A percentile compares a stretch with the other conserved stretches of the same genome.
phyloP scores from a whole-genome alignment of 257 asterid genomes.

The Nyctanthes arbortristis region DNA sequence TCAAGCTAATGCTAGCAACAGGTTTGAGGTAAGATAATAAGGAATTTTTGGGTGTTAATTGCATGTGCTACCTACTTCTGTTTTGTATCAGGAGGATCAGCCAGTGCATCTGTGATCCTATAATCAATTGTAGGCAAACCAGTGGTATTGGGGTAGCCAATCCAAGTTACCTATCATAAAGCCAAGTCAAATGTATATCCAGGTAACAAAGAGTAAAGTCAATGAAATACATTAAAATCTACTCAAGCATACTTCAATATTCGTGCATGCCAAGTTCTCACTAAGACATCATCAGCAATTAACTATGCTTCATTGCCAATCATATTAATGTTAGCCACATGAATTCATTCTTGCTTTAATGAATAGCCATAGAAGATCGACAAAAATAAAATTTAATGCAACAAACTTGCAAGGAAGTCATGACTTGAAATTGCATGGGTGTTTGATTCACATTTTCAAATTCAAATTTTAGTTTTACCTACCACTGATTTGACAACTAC shows the following conservation, averaged over 20 bases:
- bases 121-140: conserved; percentile 96
- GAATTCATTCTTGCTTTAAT: not conserved
- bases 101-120: conserved; percentile 88
- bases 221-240: not conserved
- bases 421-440: not conserved
- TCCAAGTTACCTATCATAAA: conserved; percentile 88
- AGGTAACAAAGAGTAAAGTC: conserved; percentile 16
- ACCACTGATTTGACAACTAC: no score
- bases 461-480: no score
- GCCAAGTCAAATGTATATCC: conserved; percentile 16
- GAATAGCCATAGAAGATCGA: not conserved
- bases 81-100: conserved; percentile 78
- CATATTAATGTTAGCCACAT: not conserved
- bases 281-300: not conserved
- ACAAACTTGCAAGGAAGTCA: not conserved
- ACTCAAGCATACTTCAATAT: not conserved
- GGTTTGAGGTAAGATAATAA: not conserved
- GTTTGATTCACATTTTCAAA: no score
- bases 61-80: conserved; percentile 55
- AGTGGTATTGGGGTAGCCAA: conserved; percentile 99
- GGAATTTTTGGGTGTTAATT: conserved; percentile 1
- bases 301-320: not conserved
- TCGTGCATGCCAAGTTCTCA: not conserved
- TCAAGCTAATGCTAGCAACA: conserved; percentile 11
- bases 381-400: not conserved